Conservation (phyloP, 148 eudicot genomes). For the Fagopyrum esculentum region DNA sequence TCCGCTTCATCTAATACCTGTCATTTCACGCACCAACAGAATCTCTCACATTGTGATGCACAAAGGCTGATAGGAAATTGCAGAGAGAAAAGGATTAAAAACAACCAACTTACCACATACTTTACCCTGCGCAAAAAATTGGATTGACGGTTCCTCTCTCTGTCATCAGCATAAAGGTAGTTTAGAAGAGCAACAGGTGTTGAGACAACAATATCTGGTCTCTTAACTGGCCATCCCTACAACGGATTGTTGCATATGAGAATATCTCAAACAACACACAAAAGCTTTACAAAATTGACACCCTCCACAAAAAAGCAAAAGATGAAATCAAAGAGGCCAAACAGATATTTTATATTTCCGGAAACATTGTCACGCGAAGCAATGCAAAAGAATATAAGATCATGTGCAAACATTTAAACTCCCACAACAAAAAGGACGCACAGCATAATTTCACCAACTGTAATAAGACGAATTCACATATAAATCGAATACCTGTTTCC, state of each 20-base stretch:
- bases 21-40: constrained; percentile 13
- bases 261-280: not conserved
- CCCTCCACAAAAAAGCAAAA: not conserved
- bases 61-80: not conserved
- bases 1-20: constrained; percentile 99
- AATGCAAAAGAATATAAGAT: not conserved
- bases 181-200: constrained; percentile 91
- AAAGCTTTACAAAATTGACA: not conserved
- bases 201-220: constrained; percentile 70
- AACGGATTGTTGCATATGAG: constrained; percentile 13
- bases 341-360: not conserved
- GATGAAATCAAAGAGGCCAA: not conserved
- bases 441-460: not conserved
- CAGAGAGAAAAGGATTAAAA: not conserved
- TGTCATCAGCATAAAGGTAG: constrained; percentile 66
- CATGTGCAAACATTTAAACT: not conserved
- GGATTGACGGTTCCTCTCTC: constrained; percentile 51
- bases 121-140: constrained; percentile 67
- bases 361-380: not conserved
- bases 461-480: not conserved
- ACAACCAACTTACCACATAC: constrained; percentile 50
- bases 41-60: not conserved
- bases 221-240: constrained; percentile 72
- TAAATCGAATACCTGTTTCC: constrained; percentile 41
- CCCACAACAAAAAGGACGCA: not conserved